Conservation (phyloP, 305 asterid genomes). For the Fraxinus baroniana region DNA sequence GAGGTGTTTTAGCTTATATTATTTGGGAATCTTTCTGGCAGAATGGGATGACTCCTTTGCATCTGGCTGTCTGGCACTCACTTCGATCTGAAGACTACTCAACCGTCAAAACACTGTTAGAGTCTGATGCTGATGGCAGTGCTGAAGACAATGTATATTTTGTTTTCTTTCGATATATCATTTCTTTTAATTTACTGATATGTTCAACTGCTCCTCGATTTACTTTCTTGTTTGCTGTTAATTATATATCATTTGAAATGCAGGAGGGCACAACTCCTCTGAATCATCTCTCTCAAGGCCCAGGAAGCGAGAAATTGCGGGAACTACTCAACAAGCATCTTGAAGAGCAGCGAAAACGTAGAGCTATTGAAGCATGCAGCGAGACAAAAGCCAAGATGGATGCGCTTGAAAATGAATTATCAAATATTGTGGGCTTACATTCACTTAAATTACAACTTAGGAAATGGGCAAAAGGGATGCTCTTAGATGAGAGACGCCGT, state of each 20-base stretch:
- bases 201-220: neutral
- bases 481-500: constrained; percentile 88
- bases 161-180: constrained; percentile 36
- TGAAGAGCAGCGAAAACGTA: constrained; percentile 74
- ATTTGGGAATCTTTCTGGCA: constrained; percentile 33
- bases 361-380: constrained; percentile 80
- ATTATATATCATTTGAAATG: constrained; percentile 32
- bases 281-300: constrained; percentile 80
- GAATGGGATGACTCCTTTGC: constrained; percentile 98
- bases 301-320: constrained; percentile 65
- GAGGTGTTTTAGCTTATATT: constrained; percentile 21
- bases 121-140: constrained; percentile 74
- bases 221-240: constrained; percentile 30
- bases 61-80: constrained; percentile 98
- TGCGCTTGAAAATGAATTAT: constrained; percentile 72
- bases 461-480: constrained; percentile 99
- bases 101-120: constrained; percentile 83
- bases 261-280: constrained; percentile 94
- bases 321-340: constrained; percentile 63
- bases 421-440: constrained; percentile 68
- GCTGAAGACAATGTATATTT: constrained; percentile 74
- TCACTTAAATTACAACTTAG: constrained; percentile 73
- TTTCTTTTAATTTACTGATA: neutral
- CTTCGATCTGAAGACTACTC: constrained; percentile 74
- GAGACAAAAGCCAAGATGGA: constrained; percentile 74